A percentile compares a stretch with the other conserved stretches of the same genome.
These are phyloP conservation scores for Candida berthetii DNA, from an alignment of 805 yeast species.

Conservation along the genomic window DNA sequence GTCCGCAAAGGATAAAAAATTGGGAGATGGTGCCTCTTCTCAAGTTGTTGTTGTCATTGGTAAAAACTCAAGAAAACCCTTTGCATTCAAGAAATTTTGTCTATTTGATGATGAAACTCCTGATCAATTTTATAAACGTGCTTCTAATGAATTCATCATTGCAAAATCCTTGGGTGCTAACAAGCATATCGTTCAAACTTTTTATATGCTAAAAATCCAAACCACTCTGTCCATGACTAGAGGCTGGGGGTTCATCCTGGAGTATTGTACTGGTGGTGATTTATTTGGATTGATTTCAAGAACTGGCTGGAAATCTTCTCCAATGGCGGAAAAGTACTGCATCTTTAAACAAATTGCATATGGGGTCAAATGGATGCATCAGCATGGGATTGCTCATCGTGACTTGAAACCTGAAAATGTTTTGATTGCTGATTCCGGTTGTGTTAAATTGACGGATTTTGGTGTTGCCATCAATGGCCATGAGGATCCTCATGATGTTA, in stretches of 20 bases:
- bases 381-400: constrained; percentile 60
- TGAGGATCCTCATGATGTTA: constrained; percentile 41
- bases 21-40: constrained; percentile 74
- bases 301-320: constrained; percentile 53
- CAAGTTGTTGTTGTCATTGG: constrained; percentile 47
- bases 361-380: constrained; percentile 60
- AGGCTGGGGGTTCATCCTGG: constrained; percentile 76
- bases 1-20: constrained; percentile 33
- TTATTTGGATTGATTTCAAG: constrained; percentile 47
- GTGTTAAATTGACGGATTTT: constrained; percentile 67
- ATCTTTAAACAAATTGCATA: constrained; percentile 61
- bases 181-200: constrained; percentile 54
- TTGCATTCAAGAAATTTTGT: constrained; percentile 62
- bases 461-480: constrained; percentile 70
- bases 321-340: constrained; percentile 51
- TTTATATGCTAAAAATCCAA: constrained; percentile 50
- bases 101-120: constrained; percentile 57
- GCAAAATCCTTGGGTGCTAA: constrained; percentile 48
- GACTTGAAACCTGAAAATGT: constrained; percentile 76
- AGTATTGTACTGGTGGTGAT: constrained; percentile 57
- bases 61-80: constrained; percentile 34
- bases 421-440: constrained; percentile 50
- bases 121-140: constrained; percentile 57
- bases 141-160: constrained; percentile 57
- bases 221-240: constrained; percentile 46